Base-by-base conservation (phyloP, 176 grass and related monocot genomes). In the Metroxylon sagu region DNA sequence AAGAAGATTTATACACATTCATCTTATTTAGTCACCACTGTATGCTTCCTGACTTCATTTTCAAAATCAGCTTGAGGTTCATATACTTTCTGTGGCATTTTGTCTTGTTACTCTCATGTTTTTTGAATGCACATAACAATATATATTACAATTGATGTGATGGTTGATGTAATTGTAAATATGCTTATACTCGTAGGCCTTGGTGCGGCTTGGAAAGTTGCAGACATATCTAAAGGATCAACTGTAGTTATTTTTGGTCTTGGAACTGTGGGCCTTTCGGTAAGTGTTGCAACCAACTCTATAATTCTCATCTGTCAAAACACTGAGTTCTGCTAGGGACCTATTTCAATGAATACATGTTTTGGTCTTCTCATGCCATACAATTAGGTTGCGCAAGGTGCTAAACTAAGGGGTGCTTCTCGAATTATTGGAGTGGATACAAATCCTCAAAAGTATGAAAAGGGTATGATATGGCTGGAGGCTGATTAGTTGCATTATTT, bases 171-270 rank as follows among this genome's bases (percentile, higher is more conserved):
- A 43, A 3, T 14, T 43, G 35, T 43, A 14, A 43, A 0, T 43
- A 43, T 43, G 35, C 35, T 43, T 10, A 43, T 43, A 14, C 35
- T 27, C 72, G 57, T 71, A 97, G 92, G 92, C 25, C 84, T 97
- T 26, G 92, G 87, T 6, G 92, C 92, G 57, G 92, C 84, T 66
- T 97, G 92, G 87, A 97, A 88, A 23, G 84, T 97, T 65, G 87
- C 92, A 49, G 67, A 91, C 67, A 77, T 96, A 80, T 77, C 86
- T 1, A 54, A 65, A 59, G 92, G 84, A 0, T 90, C 87, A 16
- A 97, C 66, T 76, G 78, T 97, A 67, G 92, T 77, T 79, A 91
- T 97, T 64, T 97, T 97, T 85, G 87, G 92, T 70, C 87, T 97
- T 56, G 92, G 92, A 73, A 80, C 83, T 25, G 83, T 97, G 19